Base-by-base conservation (phyloP, 139 green algal genomes). In the Micractinium sp. region DNA sequence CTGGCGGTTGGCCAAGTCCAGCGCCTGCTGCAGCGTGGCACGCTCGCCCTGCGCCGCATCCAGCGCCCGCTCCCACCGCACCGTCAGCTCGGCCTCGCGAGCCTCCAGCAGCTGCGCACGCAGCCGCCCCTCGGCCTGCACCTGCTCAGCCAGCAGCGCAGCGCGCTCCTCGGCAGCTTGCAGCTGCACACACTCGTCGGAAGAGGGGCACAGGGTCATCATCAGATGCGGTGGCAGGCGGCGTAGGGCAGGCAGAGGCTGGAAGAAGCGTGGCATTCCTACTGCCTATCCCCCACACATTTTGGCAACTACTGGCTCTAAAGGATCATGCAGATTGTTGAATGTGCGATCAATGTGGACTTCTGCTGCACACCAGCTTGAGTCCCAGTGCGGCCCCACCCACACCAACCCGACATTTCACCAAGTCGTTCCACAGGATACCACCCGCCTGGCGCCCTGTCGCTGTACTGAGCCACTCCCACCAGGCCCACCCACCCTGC, bases 1-100 rank as follows among this genome's bases (percentile, higher is more conserved):
- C 77, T 90, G 86, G 12, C 78, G 86, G 77, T 90, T 85, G 27
- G 86, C 77, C 36, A 80, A 39, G 27, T 85, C 76, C 61, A 90
- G 77, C 56, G 86, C 78, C 19, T 71, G 35, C 77, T 90, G 86
- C 86, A 90, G 77, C 9, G 38, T 39, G 9, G 38, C 39, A 19
- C 78, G 60, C 86, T 90, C 86, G 13, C 61, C 86, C 75, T 86
- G 77, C 36, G 77, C 61, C 14, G 78, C 78, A 56, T 85, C 60
- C 33, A 89, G 75, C 31, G 87, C 87, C 7, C 87, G 87, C 61
- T 87, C 67, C 67, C 71, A 82, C n/a, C 63, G 66, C 14, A 31
- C 79, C n/a, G 39, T 33, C 67, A 75, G 18, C 66, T 90, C 77
- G 0, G 79, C 87, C 80, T 90, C 87, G 14, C 78, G 66, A 0